Percentiles rank a stretch among this genome's conserved stretches.
Evolutionary conservation across 2,329 filamentous ascomycete species (phyloP).

Genomic region (Alternaria viburni): DNA sequence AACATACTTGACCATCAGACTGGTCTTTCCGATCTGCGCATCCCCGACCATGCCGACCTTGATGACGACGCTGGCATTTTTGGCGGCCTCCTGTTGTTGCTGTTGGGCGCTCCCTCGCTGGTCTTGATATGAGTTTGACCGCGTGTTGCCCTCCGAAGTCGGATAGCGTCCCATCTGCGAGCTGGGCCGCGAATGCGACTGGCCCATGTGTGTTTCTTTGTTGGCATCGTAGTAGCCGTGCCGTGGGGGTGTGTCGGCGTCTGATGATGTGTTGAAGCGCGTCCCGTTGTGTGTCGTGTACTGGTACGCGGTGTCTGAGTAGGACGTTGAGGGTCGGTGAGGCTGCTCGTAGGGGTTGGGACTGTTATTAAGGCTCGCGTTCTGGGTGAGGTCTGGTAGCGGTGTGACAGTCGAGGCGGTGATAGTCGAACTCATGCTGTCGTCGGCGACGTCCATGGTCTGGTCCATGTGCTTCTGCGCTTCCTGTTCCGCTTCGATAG

Average conservation of each 20-base stretch:
- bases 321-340: conserved; percentile 59
- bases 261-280: conserved; percentile 55
- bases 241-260: conserved; percentile 54
- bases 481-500: conserved; percentile 22
- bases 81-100: conserved; percentile 44
- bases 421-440: conserved; percentile 57
- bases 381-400: conserved; percentile 48
- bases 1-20: conserved; percentile 99
- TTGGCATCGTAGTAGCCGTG: conserved; percentile 41
- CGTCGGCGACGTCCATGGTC: conserved; percentile 50
- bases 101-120: conserved; percentile 52
- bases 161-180: conserved; percentile 58
- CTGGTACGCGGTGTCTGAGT: conserved; percentile 57
- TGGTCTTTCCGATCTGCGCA: conserved; percentile 98
- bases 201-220: conserved; percentile 45
- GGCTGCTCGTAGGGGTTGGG: conserved; percentile 50
- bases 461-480: conserved; percentile 45
- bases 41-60: conserved; percentile 99
- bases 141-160: conserved; percentile 50
- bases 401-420: conserved; percentile 48
- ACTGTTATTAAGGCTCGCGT: conserved; percentile 27
- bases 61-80: conserved; percentile 80
- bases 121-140: conserved; percentile 55
- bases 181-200: conserved; percentile 54
- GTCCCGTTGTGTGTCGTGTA: conserved; percentile 46